Evolutionary conservation across 2,329 filamentous ascomycete genomes (phyloP), one percentile per base, ranked within the genome.

Genomic region (Teratosphaeria pseudoeucalypti): DNA sequence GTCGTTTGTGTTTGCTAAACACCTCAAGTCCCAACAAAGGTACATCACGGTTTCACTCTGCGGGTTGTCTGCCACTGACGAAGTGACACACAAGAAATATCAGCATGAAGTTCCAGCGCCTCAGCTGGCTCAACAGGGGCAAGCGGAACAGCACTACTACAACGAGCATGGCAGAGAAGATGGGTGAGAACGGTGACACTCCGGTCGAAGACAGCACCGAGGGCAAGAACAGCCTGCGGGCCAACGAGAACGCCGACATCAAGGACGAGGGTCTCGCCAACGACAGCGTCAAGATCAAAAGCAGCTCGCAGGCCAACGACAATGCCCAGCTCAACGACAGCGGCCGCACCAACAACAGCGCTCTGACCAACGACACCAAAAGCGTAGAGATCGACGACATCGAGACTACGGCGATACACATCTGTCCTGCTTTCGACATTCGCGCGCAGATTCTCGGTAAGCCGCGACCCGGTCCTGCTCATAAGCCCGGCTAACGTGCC

Each of bases 401-500:
- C 37, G 10, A 43, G 37, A 43, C 37, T 43, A n/a, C 12, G 37
- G 11, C 37, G 12, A 43, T 43, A 43, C 37, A 43, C 16, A n/a
- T 39, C 37, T 39, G 37, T 39, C 37, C 37, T 39, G 16, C 34
- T 5, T 55, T 58, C 19, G 27, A 58, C 57, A 32, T 58, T 14
- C 57, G 57, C 52, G 57, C 26, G 49, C 57, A 55, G 49, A 58
- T 58, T 34, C 52, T 58, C 26, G 81, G 81, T 78, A 82, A 78
- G 47, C 80, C 37, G 16, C 11, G 16, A 12, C 37, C 37, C 37
- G 3, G 5, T 5, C 10, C 12, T 12, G 12, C 37, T 16, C 37
- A 39, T 14, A 43, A 12, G 16, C 16, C 16, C 12, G 14, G 37
- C 37, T 43, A 43, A 43, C 16, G 37, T 43, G 6, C 37, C 16